A percentile compares a stretch with the other conserved stretches of the same genome.
phyloP scores from a whole-genome alignment of 345 rosid species.

The Eucalyptus pumila region DNA sequence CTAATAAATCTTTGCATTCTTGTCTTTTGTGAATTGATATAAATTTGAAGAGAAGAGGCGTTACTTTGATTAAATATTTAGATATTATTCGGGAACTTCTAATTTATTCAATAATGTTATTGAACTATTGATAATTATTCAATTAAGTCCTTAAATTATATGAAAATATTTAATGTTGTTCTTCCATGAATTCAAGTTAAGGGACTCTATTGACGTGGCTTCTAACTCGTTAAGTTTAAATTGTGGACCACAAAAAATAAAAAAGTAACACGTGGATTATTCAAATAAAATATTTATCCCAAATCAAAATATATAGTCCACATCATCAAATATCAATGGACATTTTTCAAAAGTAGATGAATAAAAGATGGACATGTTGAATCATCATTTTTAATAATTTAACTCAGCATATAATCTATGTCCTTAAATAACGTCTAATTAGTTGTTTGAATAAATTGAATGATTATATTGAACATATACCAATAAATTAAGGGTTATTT shows the following conservation, averaged over 20 bases:
- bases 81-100: rapidly evolving
- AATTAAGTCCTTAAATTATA: not conserved
- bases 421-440: not conserved
- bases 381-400: not conserved
- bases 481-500: rapidly evolving
- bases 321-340: not conserved
- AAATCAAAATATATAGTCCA: not conserved
- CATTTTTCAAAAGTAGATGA: not conserved
- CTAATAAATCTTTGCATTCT: not conserved
- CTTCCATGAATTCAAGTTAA: not conserved
- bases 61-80: not conserved
- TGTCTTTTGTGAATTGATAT: not conserved
- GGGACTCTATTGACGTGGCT: rapidly evolving
- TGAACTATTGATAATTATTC: not conserved
- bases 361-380: not conserved
- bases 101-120: rapidly evolving
- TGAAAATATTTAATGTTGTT: rapidly evolving
- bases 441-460: not conserved
- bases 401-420: not conserved
- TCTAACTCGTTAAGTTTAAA: not conserved
- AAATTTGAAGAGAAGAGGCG: not conserved
- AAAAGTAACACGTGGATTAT: not conserved
- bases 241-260: not conserved
- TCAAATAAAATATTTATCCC: not conserved
- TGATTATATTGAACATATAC: rapidly evolving